A percentile compares a stretch with the other conserved stretches of the same genome.
Evolutionary conservation across 495 filamentous ascomycete species (phyloP).

Genomic region (Daldinia childiae): DNA sequence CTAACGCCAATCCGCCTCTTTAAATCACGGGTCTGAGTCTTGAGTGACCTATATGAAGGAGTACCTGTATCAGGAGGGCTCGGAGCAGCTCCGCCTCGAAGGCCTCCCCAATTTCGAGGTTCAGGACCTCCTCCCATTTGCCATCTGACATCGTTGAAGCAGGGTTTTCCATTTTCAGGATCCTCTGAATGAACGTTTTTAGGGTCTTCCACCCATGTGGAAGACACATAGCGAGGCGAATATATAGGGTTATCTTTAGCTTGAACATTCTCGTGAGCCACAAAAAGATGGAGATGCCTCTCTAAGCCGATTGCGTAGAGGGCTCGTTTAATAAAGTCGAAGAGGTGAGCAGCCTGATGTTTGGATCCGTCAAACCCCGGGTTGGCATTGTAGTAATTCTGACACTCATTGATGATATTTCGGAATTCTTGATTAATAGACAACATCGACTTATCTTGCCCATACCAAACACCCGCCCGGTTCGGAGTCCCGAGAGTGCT

Average conservation of each 20-base stretch:
- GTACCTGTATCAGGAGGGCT: not conserved
- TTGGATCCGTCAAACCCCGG: not conserved
- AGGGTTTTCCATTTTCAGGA: not conserved
- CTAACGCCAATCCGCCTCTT: not conserved
- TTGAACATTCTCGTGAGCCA: not conserved
- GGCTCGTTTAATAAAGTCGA: not conserved
- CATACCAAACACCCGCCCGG: conserved; percentile 3
- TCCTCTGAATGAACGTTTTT: no score
- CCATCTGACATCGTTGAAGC: not conserved
- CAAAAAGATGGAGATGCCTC: not conserved
- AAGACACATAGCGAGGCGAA: not conserved
- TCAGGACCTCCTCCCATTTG: not conserved
- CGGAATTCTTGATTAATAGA: not conserved
- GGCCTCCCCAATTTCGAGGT: not conserved
- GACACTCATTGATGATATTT: conserved; percentile 3
- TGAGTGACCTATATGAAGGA: not conserved
- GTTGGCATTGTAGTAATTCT: not conserved
- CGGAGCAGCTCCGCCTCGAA: conserved; percentile 9
- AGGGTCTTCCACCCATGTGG: not conserved
- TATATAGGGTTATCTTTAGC: not conserved
- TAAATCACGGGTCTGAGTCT: not conserved
- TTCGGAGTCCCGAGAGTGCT: not conserved
- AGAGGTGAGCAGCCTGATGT: not conserved
- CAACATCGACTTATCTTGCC: not conserved
- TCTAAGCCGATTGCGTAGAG: not conserved